These are phyloP conservation scores for Candida coquimbonensis DNA, from an alignment of 805 yeast genomes.

Conservation along the genomic window DNA sequence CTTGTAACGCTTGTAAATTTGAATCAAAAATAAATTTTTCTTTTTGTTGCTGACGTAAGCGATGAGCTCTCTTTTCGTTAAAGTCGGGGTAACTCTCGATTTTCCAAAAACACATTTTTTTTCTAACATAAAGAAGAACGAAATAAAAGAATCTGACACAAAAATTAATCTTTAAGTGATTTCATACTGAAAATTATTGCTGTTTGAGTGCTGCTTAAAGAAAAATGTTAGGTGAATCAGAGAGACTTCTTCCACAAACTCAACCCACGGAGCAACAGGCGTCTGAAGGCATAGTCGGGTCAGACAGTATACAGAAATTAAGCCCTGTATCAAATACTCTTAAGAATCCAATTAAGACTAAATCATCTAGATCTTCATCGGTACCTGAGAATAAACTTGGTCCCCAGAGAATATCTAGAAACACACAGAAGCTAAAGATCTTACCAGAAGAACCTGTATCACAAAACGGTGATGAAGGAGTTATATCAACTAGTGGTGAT, in stretches of 20 bases:
- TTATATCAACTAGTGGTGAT: conserved; percentile 27
- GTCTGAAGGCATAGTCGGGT: neutral
- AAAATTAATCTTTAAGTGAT: neutral
- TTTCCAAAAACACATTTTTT: neutral
- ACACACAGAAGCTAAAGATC: conserved; percentile 64
- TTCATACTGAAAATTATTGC: neutral
- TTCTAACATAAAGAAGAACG: neutral
- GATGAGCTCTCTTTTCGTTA: neutral
- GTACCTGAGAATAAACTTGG: conserved; percentile 39
- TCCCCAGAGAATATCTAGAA: conserved; percentile 68
- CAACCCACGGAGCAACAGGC: neutral
- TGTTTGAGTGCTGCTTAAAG: neutral
- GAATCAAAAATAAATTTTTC: neutral
- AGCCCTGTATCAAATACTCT: neutral
- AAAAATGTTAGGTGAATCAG: neutral
- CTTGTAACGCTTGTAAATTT: neutral
- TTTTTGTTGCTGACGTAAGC: conserved; percentile 1
- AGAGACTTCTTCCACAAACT: neutral
- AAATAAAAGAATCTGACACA: neutral
- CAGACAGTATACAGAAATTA: neutral
- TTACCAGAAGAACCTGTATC: conserved; percentile 53
- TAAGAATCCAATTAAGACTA: neutral
- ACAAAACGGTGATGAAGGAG: conserved; percentile 11
- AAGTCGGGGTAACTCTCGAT: conserved; percentile 3
- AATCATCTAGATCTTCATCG: conserved; percentile 1